Conservation (phyloP, 345 rosid species). For the Gynandropsis gynandra region DNA sequence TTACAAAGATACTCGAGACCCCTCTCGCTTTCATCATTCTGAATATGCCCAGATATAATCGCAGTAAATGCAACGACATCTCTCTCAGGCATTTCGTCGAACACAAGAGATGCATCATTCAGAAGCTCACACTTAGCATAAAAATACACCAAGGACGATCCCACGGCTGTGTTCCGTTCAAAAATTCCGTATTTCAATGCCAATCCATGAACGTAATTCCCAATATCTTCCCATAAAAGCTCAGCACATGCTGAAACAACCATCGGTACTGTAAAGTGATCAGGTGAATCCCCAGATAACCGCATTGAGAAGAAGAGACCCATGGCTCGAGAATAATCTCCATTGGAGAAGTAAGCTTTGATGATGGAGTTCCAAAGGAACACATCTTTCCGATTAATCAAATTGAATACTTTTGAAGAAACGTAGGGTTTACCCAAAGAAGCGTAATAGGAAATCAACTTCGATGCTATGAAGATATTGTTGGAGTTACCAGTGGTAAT, state of each 20-base stretch:
- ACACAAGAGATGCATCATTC: constrained; percentile 36
- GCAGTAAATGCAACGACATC: constrained; percentile 71
- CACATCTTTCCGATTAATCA: constrained; percentile 33
- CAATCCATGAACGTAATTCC: constrained; percentile 44
- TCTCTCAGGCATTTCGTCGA: constrained; percentile 53
- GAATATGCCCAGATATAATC: constrained; percentile 52
- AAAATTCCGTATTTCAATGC: constrained; percentile 42
- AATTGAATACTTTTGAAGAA: constrained; percentile 37
- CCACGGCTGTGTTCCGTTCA: constrained; percentile 34
- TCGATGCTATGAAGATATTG: constrained; percentile 50
- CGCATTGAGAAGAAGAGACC: constrained; percentile 40
- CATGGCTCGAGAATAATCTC: constrained; percentile 34
- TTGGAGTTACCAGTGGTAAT: constrained; percentile 42
- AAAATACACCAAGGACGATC: constrained; percentile 54
- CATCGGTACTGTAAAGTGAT: constrained; percentile 56
- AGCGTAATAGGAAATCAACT: constrained; percentile 52
- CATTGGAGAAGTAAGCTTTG: constrained; percentile 58
- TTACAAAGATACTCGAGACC: constrained; percentile 41
- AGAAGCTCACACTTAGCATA: constrained; percentile 42
- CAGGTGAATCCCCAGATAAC: constrained; percentile 24
- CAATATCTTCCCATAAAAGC: constrained; percentile 32
- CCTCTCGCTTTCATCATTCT: constrained; percentile 47
- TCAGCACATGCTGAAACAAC: constrained; percentile 60
- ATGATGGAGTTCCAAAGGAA: constrained; percentile 70
- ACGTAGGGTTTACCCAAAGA: constrained; percentile 26